These are phyloP conservation scores for Bruguiera parviflora DNA, from an alignment of 345 rosid genomes.

Conservation along the genomic window DNA sequence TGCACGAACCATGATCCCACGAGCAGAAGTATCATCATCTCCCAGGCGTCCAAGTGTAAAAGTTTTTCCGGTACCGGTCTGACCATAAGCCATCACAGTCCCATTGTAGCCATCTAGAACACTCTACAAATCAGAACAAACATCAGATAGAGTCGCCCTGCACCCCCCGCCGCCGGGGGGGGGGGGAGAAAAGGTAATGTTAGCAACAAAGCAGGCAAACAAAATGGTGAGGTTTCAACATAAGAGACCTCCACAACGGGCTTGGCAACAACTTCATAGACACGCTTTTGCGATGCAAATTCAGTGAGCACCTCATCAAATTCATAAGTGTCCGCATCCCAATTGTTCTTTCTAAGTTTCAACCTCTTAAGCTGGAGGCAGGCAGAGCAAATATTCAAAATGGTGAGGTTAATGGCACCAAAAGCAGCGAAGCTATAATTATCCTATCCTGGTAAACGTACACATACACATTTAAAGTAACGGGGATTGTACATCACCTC, in stretches of 20 bases:
- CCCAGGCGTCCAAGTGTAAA: constrained; percentile 35
- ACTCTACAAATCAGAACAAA: constrained; percentile 16
- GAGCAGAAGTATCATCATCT: constrained; percentile 29
- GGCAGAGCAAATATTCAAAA: neutral
- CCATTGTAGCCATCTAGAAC: constrained; percentile 34
- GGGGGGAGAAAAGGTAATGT: neutral
- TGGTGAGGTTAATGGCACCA: neutral
- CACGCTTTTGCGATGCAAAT: constrained; percentile 38
- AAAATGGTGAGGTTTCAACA: neutral
- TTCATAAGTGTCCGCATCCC: constrained; percentile 34
- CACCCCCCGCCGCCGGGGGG: no score
- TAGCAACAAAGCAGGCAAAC: neutral
- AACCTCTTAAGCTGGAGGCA: constrained; percentile 25
- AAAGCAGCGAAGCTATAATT: neutral
- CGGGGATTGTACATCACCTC: constrained; percentile 14
- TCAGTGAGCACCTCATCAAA: constrained; percentile 35
- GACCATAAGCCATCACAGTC: constrained; percentile 39
- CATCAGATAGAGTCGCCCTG: no score
- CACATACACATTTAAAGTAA: no score
- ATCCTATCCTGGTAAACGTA: no score
- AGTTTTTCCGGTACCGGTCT: constrained; percentile 36
- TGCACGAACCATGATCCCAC: constrained; percentile 40
- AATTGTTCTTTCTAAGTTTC: constrained; percentile 33
- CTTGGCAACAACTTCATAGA: constrained; percentile 36
- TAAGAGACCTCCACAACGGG: constrained; percentile 33